Evolutionary conservation across 352 stramenopile species (phyloP).

Genomic region (Pelagophyceae sp.): DNA sequence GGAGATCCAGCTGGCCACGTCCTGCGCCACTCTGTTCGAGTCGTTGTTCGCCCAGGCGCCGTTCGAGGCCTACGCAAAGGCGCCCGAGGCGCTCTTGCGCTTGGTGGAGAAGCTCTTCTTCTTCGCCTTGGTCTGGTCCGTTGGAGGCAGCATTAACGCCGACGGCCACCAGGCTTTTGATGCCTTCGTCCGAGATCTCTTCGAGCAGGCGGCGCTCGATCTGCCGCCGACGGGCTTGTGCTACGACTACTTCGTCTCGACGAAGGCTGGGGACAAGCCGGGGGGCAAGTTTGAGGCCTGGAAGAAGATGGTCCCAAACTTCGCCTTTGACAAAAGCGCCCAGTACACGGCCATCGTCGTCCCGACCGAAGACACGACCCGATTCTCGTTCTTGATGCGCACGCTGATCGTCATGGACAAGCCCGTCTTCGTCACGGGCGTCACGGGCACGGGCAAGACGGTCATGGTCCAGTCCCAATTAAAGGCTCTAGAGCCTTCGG

Average conservation of each 20-base stretch:
- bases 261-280: conserved; percentile 26
- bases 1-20: conserved; percentile 48
- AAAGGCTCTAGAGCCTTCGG: conserved; percentile 30
- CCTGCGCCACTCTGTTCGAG: conserved; percentile 44
- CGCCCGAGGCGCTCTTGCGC: conserved; percentile 30
- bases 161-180: conserved; percentile 34
- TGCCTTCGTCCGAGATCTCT: conserved; percentile 37
- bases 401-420: conserved; percentile 52
- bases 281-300: conserved; percentile 55
- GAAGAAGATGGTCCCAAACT: conserved; percentile 70
- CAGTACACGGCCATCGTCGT: conserved; percentile 90
- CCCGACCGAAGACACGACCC: conserved; percentile 82
- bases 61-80: conserved; percentile 24
- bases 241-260: conserved; percentile 74
- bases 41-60: conserved; percentile 32
- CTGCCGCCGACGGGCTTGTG: conserved; percentile 54
- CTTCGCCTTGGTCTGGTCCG: conserved; percentile 46
- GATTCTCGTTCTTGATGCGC: conserved; percentile 78
- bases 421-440: conserved; percentile 72
- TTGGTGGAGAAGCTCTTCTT: conserved; percentile 49
- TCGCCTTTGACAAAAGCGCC: conserved; percentile 62
- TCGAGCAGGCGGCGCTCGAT: conserved; percentile 35
- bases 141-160: conserved; percentile 34
- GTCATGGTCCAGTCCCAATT: conserved; percentile 70
- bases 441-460: conserved; percentile 76